Evolutionary conservation across 805 yeast species (phyloP), one percentile per base, ranked within the genome.

Genomic region (Teunomyces kruisii): DNA sequence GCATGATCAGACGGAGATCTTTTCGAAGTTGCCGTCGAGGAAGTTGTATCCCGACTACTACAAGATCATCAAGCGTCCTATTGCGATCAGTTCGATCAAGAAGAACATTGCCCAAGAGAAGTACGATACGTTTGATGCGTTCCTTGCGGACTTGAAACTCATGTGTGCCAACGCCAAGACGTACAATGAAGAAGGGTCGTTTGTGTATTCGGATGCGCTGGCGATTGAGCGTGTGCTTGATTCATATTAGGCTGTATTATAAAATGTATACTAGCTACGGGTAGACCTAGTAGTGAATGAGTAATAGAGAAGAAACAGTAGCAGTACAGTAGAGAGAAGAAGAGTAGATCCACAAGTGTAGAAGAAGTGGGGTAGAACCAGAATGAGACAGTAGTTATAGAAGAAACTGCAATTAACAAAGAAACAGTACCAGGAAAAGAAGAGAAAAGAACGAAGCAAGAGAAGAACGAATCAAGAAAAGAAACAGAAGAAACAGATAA

Each of bases 41-140:
- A 78, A 79, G 61, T 60, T 81, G 43, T 92, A 89, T 62, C 94
- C 97, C 0, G 97, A 92, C 64, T 92, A 92, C 62, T 92, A 85
- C 59, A 69, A 74, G 54, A 69, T 81, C 44, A 84, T 86, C 55
- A 65, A 69, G 50, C 64, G 67, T 44, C 90, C 91, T 2, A 78
- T 83, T 17, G 75, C 90, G 2, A 62, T 86, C 41, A 70, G 71
- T 42, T 80, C 74, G 51, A 68, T 86, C 43, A 70, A 67, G 47
- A 81, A 78, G 63, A 73, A 72, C 43, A 56, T 83, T 43, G 69
- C 72, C 27, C 64, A 61, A 39, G 70, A 64, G 17, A 59, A 57
- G 45, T 63, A 61, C 42, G 68, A 57, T 15, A 57, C 70, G 19
- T 64, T 72, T 32, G 78, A 70, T 8, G 77, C 75, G 51, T 71